A percentile compares a stretch with the other conserved stretches of the same genome.
Conservation (phyloP, 2,329 filamentous ascomycete species). For the Phoma sp. region DNA sequence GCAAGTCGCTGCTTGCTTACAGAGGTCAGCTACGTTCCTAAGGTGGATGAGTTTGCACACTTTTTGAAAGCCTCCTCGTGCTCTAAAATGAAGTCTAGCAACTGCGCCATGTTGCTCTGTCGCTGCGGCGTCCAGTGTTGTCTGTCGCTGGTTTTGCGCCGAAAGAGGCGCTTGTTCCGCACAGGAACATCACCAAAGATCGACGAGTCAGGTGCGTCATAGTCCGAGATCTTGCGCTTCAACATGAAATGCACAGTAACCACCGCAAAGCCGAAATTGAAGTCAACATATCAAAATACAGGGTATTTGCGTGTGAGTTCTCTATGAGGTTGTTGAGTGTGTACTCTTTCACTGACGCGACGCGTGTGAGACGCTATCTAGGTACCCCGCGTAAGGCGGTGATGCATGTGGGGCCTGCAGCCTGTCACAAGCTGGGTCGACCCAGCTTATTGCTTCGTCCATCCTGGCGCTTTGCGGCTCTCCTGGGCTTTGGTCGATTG, state of each 20-base stretch:
- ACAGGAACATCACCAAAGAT: constrained; percentile 29
- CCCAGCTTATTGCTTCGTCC: background rate
- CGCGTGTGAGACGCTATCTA: constrained; percentile 15
- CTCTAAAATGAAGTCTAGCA: constrained; percentile 65
- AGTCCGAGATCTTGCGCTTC: constrained; percentile 32
- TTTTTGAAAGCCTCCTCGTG: constrained; percentile 58
- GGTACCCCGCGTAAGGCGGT: constrained; percentile 14
- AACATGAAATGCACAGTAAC: constrained; percentile 23
- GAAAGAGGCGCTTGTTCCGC: constrained; percentile 32
- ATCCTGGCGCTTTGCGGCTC: background rate
- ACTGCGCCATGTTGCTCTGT: constrained; percentile 63
- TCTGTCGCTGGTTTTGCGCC: constrained; percentile 22
- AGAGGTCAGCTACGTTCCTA: constrained; percentile 15
- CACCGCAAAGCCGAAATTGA: constrained; percentile 6
- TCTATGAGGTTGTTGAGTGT: constrained; percentile 1
- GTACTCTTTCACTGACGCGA: constrained; percentile 16
- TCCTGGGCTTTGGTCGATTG: too few relatives aligned
- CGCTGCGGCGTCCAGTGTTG: constrained; percentile 25
- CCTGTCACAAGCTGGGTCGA: background rate
- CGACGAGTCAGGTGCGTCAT: constrained; percentile 25
- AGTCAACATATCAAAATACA: constrained; percentile 7
- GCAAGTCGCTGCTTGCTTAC: constrained; percentile 72
- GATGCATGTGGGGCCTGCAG: constrained; percentile 14
- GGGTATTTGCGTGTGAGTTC: background rate
- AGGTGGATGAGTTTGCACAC: constrained; percentile 29